Evolutionary conservation across 768 basidiomycete genomes (phyloP), one percentile per base, ranked within the genome.

Genomic region (Suillus tomentosus): DNA sequence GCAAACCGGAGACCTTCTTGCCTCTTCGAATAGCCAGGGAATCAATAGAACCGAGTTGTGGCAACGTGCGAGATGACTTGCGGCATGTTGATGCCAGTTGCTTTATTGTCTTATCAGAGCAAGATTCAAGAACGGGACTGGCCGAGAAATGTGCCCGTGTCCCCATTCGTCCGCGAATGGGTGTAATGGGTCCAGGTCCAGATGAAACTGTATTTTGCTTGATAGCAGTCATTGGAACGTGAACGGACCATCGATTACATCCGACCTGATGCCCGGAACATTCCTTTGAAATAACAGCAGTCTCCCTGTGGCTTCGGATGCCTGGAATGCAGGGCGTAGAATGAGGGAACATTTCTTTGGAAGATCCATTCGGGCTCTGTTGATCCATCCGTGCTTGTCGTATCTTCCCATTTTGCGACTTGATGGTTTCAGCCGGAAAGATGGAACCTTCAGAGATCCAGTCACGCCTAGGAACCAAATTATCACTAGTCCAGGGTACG

Each of bases 21-120:
- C 81, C 81, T 40, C 81, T 76, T 17, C 79, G 81, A 47, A 76
- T 64, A 27, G 81, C 80, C 13, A 82, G 62, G 8, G 80, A 73
- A 17, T 34, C 71, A 19, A 42, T 64, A 48, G 42, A 73, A 24
- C n/a, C 57, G 57, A 42, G 15, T 42, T 58, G 57, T 42, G 57
- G 57, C 57, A 58, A 58, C 17, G 24, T 17, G 17, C 17, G 24
- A 40, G 57, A 58, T 58, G 57, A 40, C 17, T 58, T 37, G 57
- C 27, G 40, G 57, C 40, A 42, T 42, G 57, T 58, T 27, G 57
- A 42, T 42, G 17, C 1, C 17, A 42, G 40, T 27, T 27, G 57
- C 39, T 42, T 58, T 58, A 37, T 58, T 58, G 40, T 58, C 57
- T 42, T 58, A 58, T 58, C 22, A 19, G 57, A 58, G 42, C 27